Evolutionary conservation across 306 rosid species (phyloP), one percentile per base, ranked within the genome.

Genomic region (Malus sylvestris): DNA sequence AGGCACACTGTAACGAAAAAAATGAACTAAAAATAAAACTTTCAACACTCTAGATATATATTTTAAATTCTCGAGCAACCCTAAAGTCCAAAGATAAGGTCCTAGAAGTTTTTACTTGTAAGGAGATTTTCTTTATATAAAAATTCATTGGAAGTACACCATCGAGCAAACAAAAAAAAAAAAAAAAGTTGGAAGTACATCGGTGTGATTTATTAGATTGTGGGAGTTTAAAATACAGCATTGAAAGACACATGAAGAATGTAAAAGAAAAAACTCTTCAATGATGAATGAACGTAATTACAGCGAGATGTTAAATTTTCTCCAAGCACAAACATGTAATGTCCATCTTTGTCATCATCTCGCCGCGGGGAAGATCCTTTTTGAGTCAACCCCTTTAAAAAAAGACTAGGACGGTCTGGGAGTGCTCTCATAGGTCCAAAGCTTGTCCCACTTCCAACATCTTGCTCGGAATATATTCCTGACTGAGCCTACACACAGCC

Each of bases 221-320:
- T 59, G 22, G 4, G 18, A 15, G n/a, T 46, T 79, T 73, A 44
- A 58, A 40, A 16, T 57, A n/a, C 23, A 18, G 27, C 35, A 42
- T 46, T 20, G 2, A 64, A 77, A 19, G 18, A 60, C 30, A 53
- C 71, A 78, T 8, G 67, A 68, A 53, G 15, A 76, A 62, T 11
- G 81, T 6, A 52, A 27, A 82, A 42, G 63, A 15, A 92, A 84
- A 25, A 57, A n/a, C 15, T 74, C 70, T 74, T 75, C 61, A 84
- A 84, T 81, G 79, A 85, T 85, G 86, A 89, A 77, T 73, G 74
- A 88, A 90, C 85, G 87, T 85, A 83, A 78, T 92, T 92, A 92
- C 97, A 92, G 95, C 90, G 91, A 84, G 93, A 85, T 78, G 97
- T 88, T 83, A 92, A 87, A 92, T 92, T 92, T 18, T 92, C 97